Evolutionary conservation across 2,329 filamentous ascomycete genomes (phyloP).

Genomic region (Fusarium coicis): DNA sequence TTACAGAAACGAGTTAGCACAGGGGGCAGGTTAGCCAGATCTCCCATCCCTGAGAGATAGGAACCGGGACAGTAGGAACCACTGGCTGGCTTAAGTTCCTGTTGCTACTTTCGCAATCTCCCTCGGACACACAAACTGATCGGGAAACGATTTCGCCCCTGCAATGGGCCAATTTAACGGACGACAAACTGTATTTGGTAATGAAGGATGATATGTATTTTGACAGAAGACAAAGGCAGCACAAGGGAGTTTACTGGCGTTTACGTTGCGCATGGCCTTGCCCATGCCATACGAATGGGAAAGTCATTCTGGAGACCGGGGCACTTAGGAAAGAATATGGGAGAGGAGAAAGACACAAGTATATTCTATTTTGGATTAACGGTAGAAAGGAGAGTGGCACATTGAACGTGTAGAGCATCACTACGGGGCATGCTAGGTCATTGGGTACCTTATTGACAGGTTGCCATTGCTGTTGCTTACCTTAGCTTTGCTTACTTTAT

Average conservation of each 20-base stretch:
- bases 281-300: slow-evolving; percentile 5
- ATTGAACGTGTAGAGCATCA: slow-evolving; percentile 11
- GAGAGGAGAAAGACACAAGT: slow-evolving; percentile 25
- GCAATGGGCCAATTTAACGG: slow-evolving; percentile 22
- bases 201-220: slow-evolving; percentile 36
- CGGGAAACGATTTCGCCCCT: slow-evolving; percentile 13
- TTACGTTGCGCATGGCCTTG: slow-evolving; percentile 25
- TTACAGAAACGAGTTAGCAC: slow-evolving; percentile 84
- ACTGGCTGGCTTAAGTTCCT: slow-evolving; percentile 52
- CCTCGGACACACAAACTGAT: slow-evolving; percentile 42
- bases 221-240: slow-evolving; percentile 35
- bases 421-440: slow-evolving; percentile 17
- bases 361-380: slow-evolving; percentile 14
- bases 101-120: slow-evolving; percentile 49
- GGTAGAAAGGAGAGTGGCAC: slow-evolving; percentile 1
- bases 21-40: slow-evolving; percentile 76
- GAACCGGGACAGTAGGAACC: slow-evolving; percentile 55
- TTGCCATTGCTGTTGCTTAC: slow-evolving; percentile 1
- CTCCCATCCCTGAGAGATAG: slow-evolving; percentile 71
- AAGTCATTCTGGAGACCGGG: slow-evolving; percentile 8
- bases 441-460: slow-evolving; percentile 36
- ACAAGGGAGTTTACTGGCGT: slow-evolving; percentile 43
- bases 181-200: slow-evolving; percentile 31
- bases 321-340: slow-evolving; percentile 14
- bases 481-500: slow-evolving; percentile 8